Conservation (phyloP, 176 grass and related monocot genomes). For the Cocos nucifera region DNA sequence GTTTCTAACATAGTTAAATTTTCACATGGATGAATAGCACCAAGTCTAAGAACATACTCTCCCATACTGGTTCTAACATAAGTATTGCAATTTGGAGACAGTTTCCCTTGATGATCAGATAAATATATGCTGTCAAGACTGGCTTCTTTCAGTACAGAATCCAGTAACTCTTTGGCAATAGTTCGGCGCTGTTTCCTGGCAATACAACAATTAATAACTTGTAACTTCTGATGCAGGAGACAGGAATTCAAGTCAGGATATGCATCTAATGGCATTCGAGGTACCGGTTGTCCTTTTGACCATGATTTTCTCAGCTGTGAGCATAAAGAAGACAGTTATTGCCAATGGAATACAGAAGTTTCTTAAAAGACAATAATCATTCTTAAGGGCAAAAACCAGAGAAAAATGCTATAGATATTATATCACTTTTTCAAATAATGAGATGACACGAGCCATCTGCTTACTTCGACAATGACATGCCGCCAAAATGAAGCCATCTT, state of each 20-base stretch:
- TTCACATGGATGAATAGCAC: constrained; percentile 41
- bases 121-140: constrained; percentile 22
- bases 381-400: too few relatives aligned
- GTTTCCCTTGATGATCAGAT: constrained; percentile 13
- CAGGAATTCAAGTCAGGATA: constrained; percentile 81
- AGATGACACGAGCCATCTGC: constrained; percentile 3
- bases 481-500: constrained; percentile 90
- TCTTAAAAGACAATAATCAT: too few relatives aligned
- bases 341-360: too few relatives aligned
- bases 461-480: constrained; percentile 54
- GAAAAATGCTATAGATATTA: too few relatives aligned
- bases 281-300: constrained; percentile 70
- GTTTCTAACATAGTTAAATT: constrained; percentile 87
- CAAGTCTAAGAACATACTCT: constrained; percentile 70
- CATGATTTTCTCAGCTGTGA: constrained; percentile 85
- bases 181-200: constrained; percentile 68
- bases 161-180: constrained; percentile 50
- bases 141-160: constrained; percentile 42
- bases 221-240: constrained; percentile 91
- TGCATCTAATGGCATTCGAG: constrained; percentile 62
- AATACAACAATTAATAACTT: constrained; percentile 99
- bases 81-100: constrained; percentile 25
- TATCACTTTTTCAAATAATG: too few relatives aligned
- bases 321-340: constrained; percentile 21
- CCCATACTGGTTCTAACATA: constrained; percentile 55